Conservation (phyloP, 257 asterid genomes). For the Agastache rugosa region DNA sequence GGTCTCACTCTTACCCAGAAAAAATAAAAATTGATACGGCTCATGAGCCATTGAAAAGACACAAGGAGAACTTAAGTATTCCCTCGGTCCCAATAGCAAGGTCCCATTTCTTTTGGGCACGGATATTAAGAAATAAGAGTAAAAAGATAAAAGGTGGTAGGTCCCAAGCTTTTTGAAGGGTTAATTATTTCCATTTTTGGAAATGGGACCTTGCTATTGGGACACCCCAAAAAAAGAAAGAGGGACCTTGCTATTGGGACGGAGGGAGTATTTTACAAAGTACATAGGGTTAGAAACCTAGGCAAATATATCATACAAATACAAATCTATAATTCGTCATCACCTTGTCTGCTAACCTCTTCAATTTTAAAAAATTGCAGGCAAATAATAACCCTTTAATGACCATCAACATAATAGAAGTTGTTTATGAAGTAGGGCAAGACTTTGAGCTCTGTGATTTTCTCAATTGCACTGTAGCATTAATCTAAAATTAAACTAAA, state of each 20-base stretch:
- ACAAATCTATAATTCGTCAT: neutral
- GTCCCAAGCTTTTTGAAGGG: no score
- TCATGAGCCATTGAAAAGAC: neutral
- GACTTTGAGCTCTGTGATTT: neutral
- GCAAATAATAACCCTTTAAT: neutral
- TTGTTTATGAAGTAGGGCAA: neutral
- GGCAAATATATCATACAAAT: neutral
- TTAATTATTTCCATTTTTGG: no score
- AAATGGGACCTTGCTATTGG: no score
- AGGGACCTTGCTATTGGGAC: no score
- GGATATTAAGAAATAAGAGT: no score
- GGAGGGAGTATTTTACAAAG: no score
- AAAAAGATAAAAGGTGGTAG: no score
- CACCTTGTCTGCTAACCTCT: neutral
- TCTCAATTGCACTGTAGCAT: neutral
- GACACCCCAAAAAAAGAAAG: no score
- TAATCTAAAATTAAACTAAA: neutral
- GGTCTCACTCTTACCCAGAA: neutral
- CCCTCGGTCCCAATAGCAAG: no score
- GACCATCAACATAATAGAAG: neutral
- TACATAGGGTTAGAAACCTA: neutral
- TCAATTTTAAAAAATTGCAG: neutral
- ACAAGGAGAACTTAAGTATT: neutral
- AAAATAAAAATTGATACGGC: neutral
- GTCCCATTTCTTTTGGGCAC: no score